phyloP scores from a whole-genome alignment of 805 yeast genomes.

The Soucietia sequanensis region DNA sequence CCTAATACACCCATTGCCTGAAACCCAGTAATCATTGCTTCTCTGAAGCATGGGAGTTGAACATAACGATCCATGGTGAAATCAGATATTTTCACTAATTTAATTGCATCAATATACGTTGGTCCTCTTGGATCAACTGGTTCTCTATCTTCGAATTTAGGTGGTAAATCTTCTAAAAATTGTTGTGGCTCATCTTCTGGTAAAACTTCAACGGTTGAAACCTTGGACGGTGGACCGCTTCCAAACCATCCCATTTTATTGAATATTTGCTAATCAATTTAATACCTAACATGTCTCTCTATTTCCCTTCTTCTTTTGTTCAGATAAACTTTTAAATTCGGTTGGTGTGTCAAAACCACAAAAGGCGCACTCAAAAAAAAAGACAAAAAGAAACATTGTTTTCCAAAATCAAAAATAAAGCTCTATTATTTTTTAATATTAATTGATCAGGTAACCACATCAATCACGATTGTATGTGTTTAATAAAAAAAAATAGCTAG shows the following conservation, averaged over 20 bases:
- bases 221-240: conserved; percentile 32
- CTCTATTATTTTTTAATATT: too few species aligned
- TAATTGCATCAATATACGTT: conserved; percentile 36
- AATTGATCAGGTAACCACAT: too few species aligned
- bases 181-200: conserved; percentile 20
- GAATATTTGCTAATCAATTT: too few species aligned
- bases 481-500: conserved; percentile 52
- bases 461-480: too few species aligned
- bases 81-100: conserved; percentile 46
- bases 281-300: too few species aligned
- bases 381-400: too few species aligned
- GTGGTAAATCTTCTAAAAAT: conserved; percentile 52
- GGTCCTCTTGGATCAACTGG: conserved; percentile 12
- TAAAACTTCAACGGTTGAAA: conserved; percentile 32
- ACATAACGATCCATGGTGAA: conserved; percentile 51
- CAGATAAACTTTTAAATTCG: too few species aligned
- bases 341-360: too few species aligned
- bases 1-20: conserved; percentile 71
- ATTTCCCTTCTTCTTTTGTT: too few species aligned
- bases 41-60: conserved; percentile 74
- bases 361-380: too few species aligned
- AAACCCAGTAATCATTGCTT: conserved; percentile 74
- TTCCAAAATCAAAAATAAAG: too few species aligned
- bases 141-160: conserved; percentile 44
- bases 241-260: conserved; percentile 44